These are phyloP conservation scores for Capronia coronata DNA, from an alignment of 2,329 filamentous ascomycete genomes.

Conservation along the genomic window DNA sequence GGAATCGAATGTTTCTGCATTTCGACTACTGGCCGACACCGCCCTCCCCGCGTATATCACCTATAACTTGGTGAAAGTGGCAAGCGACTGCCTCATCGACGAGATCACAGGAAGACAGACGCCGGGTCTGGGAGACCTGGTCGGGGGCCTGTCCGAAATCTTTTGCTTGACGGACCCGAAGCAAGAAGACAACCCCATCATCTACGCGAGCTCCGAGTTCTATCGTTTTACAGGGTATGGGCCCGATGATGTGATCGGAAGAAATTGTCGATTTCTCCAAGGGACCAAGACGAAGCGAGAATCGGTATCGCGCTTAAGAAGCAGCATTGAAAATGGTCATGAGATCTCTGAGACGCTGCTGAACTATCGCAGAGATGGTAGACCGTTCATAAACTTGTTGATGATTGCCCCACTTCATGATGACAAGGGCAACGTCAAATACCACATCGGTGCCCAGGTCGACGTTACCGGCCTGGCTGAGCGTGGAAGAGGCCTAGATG, in stretches of 20 bases:
- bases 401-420: conserved; percentile 32
- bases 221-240: conserved; percentile 41
- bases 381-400: conserved; percentile 32
- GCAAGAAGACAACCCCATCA: conserved; percentile 40
- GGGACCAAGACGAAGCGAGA: conserved; percentile 35
- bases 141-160: conserved; percentile 40
- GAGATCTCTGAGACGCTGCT: conserved; percentile 41
- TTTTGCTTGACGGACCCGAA: conserved; percentile 43
- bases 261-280: conserved; percentile 43
- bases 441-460: conserved; percentile 32
- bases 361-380: conserved; percentile 37
- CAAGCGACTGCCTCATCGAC: conserved; percentile 40
- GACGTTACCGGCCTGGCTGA: conserved; percentile 31
- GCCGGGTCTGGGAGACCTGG: conserved; percentile 37
- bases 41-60: conserved; percentile 41
- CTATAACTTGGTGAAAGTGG: conserved; percentile 35
- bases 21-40: conserved; percentile 36
- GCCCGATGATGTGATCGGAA: conserved; percentile 39
- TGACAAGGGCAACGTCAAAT: conserved; percentile 31
- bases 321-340: conserved; percentile 35
- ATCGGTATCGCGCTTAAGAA: conserved; percentile 34
- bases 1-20: conserved; percentile 30
- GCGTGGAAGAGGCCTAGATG: conserved; percentile 28
- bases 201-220: conserved; percentile 43
- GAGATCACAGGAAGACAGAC: conserved; percentile 40